Percentiles rank a stretch among this genome's conserved stretches.
These are phyloP conservation scores for Coemansia sp. DNA, from an alignment of 192 early-diverging fungal species.

Conservation along the genomic window DNA sequence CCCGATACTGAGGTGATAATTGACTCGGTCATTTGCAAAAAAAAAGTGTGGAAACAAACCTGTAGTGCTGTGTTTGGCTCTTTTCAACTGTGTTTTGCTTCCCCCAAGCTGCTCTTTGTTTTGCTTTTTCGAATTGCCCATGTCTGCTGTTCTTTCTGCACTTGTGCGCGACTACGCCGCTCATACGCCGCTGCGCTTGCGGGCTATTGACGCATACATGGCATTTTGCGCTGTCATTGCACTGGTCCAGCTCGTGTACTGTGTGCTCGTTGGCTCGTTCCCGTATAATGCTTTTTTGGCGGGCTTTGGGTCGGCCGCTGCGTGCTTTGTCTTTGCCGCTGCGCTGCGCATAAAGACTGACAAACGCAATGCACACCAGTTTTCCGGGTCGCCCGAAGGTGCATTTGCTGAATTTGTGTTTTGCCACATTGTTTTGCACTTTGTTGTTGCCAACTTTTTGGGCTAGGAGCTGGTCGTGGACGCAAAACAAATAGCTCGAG, in stretches of 20 bases:
- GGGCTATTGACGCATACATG: slow-evolving; percentile 93
- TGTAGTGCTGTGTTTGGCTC: not conserved
- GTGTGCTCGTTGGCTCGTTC: slow-evolving; percentile 82
- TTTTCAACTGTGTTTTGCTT: not conserved
- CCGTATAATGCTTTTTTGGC: slow-evolving; percentile 98
- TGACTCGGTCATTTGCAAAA: slow-evolving; percentile 34
- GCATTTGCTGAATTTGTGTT: slow-evolving; percentile 94
- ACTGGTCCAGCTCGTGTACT: slow-evolving; percentile 87
- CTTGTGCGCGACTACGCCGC: slow-evolving; percentile 54
- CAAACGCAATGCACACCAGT: slow-evolving; percentile 70
- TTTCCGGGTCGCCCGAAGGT: slow-evolving; percentile 74
- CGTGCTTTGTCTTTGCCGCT: slow-evolving; percentile 84
- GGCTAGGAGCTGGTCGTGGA: slow-evolving; percentile 55
- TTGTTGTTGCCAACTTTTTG: slow-evolving; percentile 88
- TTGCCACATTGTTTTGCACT: slow-evolving; percentile 81
- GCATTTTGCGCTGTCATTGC: slow-evolving; percentile 89
- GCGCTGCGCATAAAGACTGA: slow-evolving; percentile 95
- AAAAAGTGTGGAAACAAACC: not conserved
- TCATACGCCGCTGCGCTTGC: slow-evolving; percentile 76
- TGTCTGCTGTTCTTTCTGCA: slow-evolving; percentile 11
- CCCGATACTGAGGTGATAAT: slow-evolving; percentile 48
- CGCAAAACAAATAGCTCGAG: not conserved
- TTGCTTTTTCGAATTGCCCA: not conserved
- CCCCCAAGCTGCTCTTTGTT: not conserved
- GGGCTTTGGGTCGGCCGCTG: slow-evolving; percentile 90